phyloP scores from a whole-genome alignment of 2,329 filamentous ascomycete species.

The Colletotrichum salicis region DNA sequence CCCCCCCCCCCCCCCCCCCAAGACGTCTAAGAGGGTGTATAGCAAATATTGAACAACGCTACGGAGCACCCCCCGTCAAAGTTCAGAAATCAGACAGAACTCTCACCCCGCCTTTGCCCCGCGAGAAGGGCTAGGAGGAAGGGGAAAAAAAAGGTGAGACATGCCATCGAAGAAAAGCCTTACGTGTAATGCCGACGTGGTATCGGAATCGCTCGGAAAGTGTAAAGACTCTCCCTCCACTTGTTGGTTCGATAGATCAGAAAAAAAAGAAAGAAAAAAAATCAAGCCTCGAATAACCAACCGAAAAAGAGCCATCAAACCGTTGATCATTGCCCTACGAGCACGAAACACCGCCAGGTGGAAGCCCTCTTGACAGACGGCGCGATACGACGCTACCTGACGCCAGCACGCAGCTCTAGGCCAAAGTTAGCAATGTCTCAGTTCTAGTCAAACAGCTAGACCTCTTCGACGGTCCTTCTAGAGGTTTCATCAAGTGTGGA shows the following conservation, averaged over 20 bases:
- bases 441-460: constrained; percentile 1
- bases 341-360: not conserved
- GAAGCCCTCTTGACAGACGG: not conserved
- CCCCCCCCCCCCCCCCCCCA: too few species aligned
- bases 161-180: not conserved
- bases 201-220: not conserved
- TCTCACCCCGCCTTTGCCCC: not conserved
- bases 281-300: not conserved
- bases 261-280: not conserved
- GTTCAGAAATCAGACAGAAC: not conserved
- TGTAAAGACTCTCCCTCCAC: not conserved
- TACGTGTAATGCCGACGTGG: not conserved
- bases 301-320: not conserved
- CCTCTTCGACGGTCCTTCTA: constrained; percentile 13
- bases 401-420: not conserved
- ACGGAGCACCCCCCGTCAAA: not conserved
- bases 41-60: not conserved
- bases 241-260: not conserved
- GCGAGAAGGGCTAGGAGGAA: not conserved
- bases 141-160: not conserved
- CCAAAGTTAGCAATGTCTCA: constrained; percentile 1
- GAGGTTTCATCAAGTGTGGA: constrained; percentile 11
- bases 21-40: not conserved
- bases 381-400: constrained; percentile 25
- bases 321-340: constrained; percentile 26